These are phyloP conservation scores for Ruellia speciosa DNA, from an alignment of 305 asterid species.

Conservation along the genomic window DNA sequence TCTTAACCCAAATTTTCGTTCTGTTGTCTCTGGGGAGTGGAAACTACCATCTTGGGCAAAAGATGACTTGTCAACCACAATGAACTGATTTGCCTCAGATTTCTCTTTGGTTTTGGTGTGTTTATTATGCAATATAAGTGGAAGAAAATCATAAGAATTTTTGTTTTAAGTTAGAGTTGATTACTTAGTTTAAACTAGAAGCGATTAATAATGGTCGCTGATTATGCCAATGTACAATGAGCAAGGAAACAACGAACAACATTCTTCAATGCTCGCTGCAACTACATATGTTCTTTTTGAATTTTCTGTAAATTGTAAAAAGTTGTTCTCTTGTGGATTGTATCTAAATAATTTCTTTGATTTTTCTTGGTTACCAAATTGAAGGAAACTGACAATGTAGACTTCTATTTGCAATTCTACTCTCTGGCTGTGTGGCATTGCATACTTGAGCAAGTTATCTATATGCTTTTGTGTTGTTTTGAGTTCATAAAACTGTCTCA, in stretches of 20 bases:
- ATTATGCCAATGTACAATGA: background rate
- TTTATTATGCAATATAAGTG: slow-evolving; percentile 15
- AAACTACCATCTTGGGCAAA: slow-evolving; percentile 20
- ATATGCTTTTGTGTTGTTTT: slow-evolving; percentile 7
- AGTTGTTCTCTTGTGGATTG: slow-evolving; percentile 1
- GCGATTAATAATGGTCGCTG: background rate
- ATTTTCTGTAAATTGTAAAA: slow-evolving; percentile 9
- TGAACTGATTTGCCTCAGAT: slow-evolving; percentile 9
- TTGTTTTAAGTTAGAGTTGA: slow-evolving; percentile 18
- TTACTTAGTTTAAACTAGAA: slow-evolving; percentile 13
- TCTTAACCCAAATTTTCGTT: slow-evolving; percentile 23
- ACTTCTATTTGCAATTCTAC: background rate
- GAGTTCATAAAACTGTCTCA: slow-evolving; percentile 1
- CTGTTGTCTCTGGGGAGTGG: slow-evolving; percentile 25
- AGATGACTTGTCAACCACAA: slow-evolving; percentile 22
- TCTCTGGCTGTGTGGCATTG: slow-evolving; percentile 3
- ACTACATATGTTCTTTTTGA: background rate
- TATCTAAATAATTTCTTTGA: slow-evolving; percentile 10
- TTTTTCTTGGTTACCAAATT: background rate
- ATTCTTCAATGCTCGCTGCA: too few species aligned
- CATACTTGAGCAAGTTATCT: background rate
- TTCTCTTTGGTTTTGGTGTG: slow-evolving; percentile 3
- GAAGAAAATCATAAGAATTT: slow-evolving; percentile 14
- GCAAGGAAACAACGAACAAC: background rate
- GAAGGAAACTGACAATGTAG: slow-evolving; percentile 5